Evolutionary conservation across 306 rosid species (phyloP).

Genomic region (Oemleria cerasiformis): DNA sequence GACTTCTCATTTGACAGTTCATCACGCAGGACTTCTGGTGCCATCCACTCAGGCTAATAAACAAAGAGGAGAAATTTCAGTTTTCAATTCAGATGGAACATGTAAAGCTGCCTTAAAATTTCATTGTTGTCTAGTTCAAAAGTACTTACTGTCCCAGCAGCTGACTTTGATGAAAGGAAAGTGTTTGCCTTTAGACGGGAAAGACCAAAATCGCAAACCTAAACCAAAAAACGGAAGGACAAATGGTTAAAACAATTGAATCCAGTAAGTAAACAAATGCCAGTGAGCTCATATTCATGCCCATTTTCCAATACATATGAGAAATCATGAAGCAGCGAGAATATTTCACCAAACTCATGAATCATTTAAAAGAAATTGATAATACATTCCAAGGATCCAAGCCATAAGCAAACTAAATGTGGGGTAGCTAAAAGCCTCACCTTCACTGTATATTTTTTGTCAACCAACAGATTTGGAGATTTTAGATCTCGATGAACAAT

Average conservation of each 20-base stretch:
- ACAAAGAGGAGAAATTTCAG: constrained; percentile 27
- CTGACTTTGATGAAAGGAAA: constrained; percentile 94
- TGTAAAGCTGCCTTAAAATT: constrained; percentile 13
- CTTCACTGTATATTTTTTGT: constrained; percentile 96
- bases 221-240: constrained; percentile 19
- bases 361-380: constrained; percentile 15
- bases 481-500: constrained; percentile 96
- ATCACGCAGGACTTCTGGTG: constrained; percentile 99
- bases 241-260: not conserved
- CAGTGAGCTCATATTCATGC: not conserved
- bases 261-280: not conserved
- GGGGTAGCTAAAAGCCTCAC: constrained; percentile 28
- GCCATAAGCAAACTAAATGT: not conserved
- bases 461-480: constrained; percentile 97
- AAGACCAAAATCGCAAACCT: constrained; percentile 99
- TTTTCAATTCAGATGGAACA: not conserved
- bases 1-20: constrained; percentile 97
- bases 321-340: constrained; percentile 8
- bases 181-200: constrained; percentile 94
- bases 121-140: constrained; percentile 4
- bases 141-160: constrained; percentile 96
- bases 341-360: constrained; percentile 14
- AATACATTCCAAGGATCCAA: constrained; percentile 26
- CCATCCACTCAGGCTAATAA: constrained; percentile 92
- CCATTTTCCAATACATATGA: too few species aligned